Conservation (phyloP, 805 yeast species). For the Starmerella khaoyaiensis region DNA sequence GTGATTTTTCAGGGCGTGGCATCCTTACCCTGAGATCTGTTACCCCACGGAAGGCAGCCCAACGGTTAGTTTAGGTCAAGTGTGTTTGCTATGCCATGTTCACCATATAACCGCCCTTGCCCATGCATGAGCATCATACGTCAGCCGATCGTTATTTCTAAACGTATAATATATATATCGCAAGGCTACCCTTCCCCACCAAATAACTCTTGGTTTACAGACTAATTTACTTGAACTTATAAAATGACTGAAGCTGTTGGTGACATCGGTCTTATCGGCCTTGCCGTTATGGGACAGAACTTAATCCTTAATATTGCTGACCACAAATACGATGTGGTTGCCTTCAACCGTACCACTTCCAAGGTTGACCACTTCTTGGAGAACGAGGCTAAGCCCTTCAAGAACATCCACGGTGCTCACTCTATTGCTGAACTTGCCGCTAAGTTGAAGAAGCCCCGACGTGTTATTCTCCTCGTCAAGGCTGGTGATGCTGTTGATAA, state of each 20-base stretch:
- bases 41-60: no score
- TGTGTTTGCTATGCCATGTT: no score
- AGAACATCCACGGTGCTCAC: constrained; percentile 88
- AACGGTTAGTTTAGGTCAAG: no score
- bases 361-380: constrained; percentile 89
- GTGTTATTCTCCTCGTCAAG: constrained; percentile 85
- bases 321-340: constrained; percentile 96
- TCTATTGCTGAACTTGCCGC: constrained; percentile 78
- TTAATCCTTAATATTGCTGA: constrained; percentile 95
- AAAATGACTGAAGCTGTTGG: constrained; percentile 31
- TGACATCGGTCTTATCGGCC: constrained; percentile 97
- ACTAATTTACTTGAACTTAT: no score
- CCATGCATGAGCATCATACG: background rate
- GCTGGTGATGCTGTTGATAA: constrained; percentile 93
- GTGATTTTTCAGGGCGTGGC: no score
- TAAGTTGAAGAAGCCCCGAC: constrained; percentile 92
- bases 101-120: no score
- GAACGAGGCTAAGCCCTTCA: constrained; percentile 82
- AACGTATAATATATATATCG: constrained; percentile 4
- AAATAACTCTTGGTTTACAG: background rate
- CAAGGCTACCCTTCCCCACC: background rate
- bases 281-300: constrained; percentile 99
- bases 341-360: constrained; percentile 93
- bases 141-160: background rate
- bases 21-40: no score